phyloP scores from a whole-genome alignment of 345 rosid species.

The Pistacia atlantica region DNA sequence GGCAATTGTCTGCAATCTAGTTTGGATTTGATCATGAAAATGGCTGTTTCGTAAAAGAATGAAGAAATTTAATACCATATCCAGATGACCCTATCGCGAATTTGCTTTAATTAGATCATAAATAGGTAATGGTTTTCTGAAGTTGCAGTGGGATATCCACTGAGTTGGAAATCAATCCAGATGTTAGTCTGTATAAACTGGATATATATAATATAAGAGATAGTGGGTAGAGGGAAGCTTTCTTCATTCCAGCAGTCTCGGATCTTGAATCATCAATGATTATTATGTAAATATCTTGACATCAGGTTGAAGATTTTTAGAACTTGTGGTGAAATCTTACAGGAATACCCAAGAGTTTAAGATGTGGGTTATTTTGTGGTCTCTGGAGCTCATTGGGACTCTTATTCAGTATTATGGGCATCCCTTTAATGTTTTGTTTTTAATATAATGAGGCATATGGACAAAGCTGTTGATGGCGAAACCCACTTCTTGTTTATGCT shows the following conservation, averaged over 20 bases:
- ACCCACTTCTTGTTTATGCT: neutral
- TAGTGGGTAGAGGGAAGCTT: neutral
- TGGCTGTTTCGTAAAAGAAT: neutral
- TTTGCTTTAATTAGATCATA: constrained; percentile 3
- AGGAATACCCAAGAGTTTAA: constrained; percentile 6
- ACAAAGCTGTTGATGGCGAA: neutral
- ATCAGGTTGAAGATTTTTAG: constrained; percentile 1
- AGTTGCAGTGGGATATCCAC: neutral
- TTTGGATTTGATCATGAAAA: neutral
- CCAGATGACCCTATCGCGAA: neutral
- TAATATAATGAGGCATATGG: no score
- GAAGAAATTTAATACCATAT: neutral
- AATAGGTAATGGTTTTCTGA: neutral
- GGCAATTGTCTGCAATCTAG: neutral
- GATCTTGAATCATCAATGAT: no score
- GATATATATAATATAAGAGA: neutral
- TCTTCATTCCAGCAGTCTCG: no score
- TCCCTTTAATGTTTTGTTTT: no score
- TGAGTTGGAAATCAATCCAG: neutral
- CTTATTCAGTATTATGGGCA: neutral
- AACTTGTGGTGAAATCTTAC: neutral
- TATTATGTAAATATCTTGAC: neutral
- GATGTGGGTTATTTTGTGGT: constrained; percentile 1
- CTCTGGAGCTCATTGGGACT: neutral
- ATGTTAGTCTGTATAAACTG: neutral